Conservation (phyloP, 495 filamentous ascomycete species). For the Penicillium arizonense region DNA sequence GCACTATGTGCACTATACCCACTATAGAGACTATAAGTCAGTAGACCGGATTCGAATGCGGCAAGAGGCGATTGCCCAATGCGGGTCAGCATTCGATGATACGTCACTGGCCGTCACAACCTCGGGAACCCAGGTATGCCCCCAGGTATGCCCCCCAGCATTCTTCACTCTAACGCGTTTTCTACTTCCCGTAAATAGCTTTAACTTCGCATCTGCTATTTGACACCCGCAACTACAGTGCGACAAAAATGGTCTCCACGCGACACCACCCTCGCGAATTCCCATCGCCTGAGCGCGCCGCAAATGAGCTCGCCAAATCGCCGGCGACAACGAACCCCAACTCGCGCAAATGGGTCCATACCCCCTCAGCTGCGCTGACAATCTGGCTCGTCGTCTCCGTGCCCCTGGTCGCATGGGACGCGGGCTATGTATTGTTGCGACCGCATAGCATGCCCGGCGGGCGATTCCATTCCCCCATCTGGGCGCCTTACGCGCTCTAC, state of each 20-base stretch:
- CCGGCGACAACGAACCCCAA: constrained; percentile 26
- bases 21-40: not conserved
- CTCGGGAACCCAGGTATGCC: not conserved
- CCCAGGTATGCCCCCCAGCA: constrained; percentile 1
- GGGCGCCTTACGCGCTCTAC: constrained; percentile 79
- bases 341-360: constrained; percentile 59
- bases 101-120: constrained; percentile 30
- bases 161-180: not conserved
- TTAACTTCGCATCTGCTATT: not conserved
- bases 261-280: constrained; percentile 50
- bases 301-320: constrained; percentile 24
- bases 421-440: constrained; percentile 74
- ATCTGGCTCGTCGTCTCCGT: constrained; percentile 78
- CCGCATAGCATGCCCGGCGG: constrained; percentile 85
- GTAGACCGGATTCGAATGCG: constrained; percentile 3
- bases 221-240: not conserved
- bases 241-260: constrained; percentile 47
- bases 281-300: constrained; percentile 31
- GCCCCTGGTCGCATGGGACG: constrained; percentile 83
- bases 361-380: constrained; percentile 61
- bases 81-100: constrained; percentile 20
- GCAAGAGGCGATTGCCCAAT: not conserved
- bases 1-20: not conserved
- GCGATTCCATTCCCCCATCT: constrained; percentile 69
- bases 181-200: not conserved